Evolutionary conservation across 1,139 yeast species (phyloP), one percentile per base, ranked within the genome.

Genomic region (Magnusiomyces magnusii): DNA sequence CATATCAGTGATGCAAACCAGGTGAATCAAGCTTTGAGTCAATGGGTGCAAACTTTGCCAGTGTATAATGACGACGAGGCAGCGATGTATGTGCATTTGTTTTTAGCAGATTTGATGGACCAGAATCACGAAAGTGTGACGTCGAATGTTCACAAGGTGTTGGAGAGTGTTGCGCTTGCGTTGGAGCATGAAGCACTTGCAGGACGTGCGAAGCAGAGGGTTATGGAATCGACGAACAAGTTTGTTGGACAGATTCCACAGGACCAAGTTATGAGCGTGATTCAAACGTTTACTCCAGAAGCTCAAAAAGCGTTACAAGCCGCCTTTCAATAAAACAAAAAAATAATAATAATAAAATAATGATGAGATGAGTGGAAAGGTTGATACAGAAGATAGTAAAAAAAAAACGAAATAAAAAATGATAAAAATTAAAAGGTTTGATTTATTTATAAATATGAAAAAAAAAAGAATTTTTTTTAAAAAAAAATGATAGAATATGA

Each of bases 31-130:
- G 80, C 87, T 24, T 76, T 89, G 57, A 80, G 78, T 42, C 87
- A 82, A 64, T 93, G 98, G 98, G 76, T 93, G 58, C 80, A 80
- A 63, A 80, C 91, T 17, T 80, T 93, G 66, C 99, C 99, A 36
- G 80, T 92, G 54, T 75, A 85, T 21, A 87, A 85, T 66, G 97
- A 93, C 72, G 88, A 85, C 52, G 95, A 88, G 66, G 96, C 95
- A 9, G 97, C 98, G 1, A 85, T 92, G n/a, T 88, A 79, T 72
- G 85, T 91, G 28, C 92, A 90, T 74, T 77, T 80, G 64, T 92
- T 90, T 71, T 78, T 93, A 68, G 76, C 85, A 31, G 88, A 86
- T 63, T 77, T 93, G 67, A 85, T 92, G 55, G 86, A 85, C 54
- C 80, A 79, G 63, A 80, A 82, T 59, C 95, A 90, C 65, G 82